Percentiles rank a stretch among this genome's conserved stretches.
Conservation (phyloP, 148 eudicot species). For the Vaccinium vitisidaea region DNA sequence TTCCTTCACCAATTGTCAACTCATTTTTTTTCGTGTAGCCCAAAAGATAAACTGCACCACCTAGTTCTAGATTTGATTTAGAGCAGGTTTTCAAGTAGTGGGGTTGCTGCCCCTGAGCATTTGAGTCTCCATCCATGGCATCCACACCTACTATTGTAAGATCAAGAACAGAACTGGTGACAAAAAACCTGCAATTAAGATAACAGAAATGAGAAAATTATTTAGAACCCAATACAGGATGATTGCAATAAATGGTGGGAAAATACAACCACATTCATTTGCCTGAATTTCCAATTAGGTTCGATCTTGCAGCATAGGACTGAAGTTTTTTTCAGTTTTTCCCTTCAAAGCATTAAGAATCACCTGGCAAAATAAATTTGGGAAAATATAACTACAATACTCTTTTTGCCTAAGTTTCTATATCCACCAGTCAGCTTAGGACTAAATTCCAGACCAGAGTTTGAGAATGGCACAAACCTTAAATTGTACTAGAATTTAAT, state of each 20-base stretch:
- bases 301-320: not conserved
- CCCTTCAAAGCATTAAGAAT: not conserved
- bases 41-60: slow-evolving; percentile 68
- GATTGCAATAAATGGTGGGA: not conserved
- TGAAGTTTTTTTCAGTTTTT: not conserved
- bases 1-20: slow-evolving; percentile 82
- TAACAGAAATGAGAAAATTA: not conserved
- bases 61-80: slow-evolving; percentile 74
- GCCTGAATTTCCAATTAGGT: not conserved
- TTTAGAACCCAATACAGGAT: not conserved
- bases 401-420: not conserved
- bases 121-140: slow-evolving; percentile 71
- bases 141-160: slow-evolving; percentile 91
- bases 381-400: not conserved
- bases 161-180: slow-evolving; percentile 94
- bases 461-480: not conserved
- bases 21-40: slow-evolving; percentile 69
- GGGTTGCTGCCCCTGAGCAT: slow-evolving; percentile 56
- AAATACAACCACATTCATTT: not conserved
- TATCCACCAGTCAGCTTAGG: not conserved
- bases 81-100: slow-evolving; percentile 75
- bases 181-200: slow-evolving; percentile 64
- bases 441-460: not conserved
- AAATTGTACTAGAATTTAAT: not conserved
- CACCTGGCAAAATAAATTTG: not conserved